Percentiles rank a stretch among this genome's conserved stretches.
Conservation (phyloP, 2,329 filamentous ascomycete species). For the Thermoascus crustaceus region DNA sequence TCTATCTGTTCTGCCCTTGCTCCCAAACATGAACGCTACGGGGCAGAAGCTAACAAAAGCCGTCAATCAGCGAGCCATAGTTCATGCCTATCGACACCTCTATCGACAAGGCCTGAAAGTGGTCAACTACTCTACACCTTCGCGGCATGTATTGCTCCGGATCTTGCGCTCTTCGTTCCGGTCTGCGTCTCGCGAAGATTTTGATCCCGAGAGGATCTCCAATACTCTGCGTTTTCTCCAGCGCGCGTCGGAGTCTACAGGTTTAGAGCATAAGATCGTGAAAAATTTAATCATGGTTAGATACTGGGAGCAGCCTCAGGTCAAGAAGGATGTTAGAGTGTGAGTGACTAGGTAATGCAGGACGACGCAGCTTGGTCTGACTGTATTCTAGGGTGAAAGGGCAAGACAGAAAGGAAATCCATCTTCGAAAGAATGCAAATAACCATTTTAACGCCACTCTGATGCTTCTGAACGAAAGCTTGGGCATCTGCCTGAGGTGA, state of each 20-base stretch:
- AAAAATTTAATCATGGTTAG: constrained; percentile 37
- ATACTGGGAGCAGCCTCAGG: constrained; percentile 33
- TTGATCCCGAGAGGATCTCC: constrained; percentile 31
- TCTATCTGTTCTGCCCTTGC: constrained; percentile 1
- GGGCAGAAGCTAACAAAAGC: constrained; percentile 6
- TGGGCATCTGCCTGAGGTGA: constrained; percentile 37
- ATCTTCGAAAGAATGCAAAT: constrained; percentile 27
- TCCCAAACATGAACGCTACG: constrained; percentile 8
- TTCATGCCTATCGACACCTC: constrained; percentile 51
- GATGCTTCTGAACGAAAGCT: constrained; percentile 40
- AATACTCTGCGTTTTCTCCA: constrained; percentile 42
- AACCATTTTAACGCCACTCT: constrained; percentile 39
- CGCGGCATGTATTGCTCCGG: constrained; percentile 45
- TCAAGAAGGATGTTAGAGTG: constrained; percentile 23
- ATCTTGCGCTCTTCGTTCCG: constrained; percentile 37
- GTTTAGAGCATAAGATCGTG: constrained; percentile 41
- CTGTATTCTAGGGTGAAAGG: constrained; percentile 20
- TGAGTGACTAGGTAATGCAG: constrained; percentile 17
- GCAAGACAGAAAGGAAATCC: constrained; percentile 16
- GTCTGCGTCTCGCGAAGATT: constrained; percentile 25
- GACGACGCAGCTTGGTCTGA: constrained; percentile 13
- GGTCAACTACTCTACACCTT: constrained; percentile 50
- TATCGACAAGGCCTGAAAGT: constrained; percentile 47
- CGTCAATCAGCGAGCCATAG: constrained; percentile 24
- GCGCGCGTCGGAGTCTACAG: constrained; percentile 29